phyloP scores from a whole-genome alignment of 2,329 filamentous ascomycete genomes.

The Didymella pinodella region DNA sequence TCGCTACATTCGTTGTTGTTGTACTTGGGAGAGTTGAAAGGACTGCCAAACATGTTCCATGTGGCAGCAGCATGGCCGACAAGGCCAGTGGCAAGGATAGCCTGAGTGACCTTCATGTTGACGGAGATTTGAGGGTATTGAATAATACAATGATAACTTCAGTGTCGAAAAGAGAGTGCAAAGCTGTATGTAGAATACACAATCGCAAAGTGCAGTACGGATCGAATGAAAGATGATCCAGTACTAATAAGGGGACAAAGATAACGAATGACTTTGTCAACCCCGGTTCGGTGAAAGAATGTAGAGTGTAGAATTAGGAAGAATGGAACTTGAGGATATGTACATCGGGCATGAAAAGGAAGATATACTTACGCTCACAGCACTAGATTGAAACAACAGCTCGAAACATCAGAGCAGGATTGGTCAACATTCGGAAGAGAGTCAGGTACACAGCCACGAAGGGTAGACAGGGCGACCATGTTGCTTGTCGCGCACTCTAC shows the following conservation, averaged over 20 bases:
- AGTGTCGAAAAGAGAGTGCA: conserved; percentile 23
- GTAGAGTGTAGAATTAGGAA: conserved; percentile 17
- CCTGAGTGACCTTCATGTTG: conserved; percentile 55
- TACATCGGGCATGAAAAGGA: conserved; percentile 29
- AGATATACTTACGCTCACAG: conserved; percentile 37
- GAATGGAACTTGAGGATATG: conserved; percentile 21
- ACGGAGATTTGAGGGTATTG: neutral
- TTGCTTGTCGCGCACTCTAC: conserved; percentile 43
- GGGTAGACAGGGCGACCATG: conserved; percentile 28
- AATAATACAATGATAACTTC: conserved; percentile 15
- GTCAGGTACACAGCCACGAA: conserved; percentile 41
- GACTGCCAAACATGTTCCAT: conserved; percentile 60
- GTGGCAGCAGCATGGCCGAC: conserved; percentile 56
- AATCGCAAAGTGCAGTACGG: conserved; percentile 26
- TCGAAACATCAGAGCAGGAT: conserved; percentile 35
- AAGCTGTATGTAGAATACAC: conserved; percentile 36
- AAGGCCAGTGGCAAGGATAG: conserved; percentile 58
- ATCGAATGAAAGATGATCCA: conserved; percentile 34
- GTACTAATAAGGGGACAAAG: conserved; percentile 46
- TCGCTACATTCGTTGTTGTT: conserved; percentile 78
- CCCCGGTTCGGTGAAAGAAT: conserved; percentile 25
- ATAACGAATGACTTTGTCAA: conserved; percentile 51
- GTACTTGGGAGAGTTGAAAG: conserved; percentile 74
- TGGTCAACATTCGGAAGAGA: conserved; percentile 25
- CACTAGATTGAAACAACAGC: conserved; percentile 25